Base-by-base conservation (phyloP, 352 stramenopile species). In the Phytophthora crassamura region DNA sequence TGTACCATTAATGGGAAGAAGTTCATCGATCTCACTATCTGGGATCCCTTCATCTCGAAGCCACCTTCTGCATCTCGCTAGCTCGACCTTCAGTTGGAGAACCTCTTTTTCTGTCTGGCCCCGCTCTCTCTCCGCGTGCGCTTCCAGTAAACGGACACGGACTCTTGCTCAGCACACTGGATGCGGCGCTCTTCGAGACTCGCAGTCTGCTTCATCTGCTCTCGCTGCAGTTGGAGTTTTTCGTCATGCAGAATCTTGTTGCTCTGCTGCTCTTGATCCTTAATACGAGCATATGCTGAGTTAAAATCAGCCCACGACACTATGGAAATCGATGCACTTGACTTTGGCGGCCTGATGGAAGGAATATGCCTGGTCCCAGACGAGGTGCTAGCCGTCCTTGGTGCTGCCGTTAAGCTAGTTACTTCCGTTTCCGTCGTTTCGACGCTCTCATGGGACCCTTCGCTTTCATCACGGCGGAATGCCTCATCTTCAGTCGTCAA, bases 1-100 rank as follows among this genome's bases (percentile, higher is more conserved):
- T n/a, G n/a, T n/a, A n/a, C n/a, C 4, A 11, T 3, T 14, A 16
- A 56, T 51, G 10, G 54, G 59, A 1, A 77, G 36, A 0, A 74
- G 4, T 22, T 35, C 2, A 32, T 77, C 39, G 20, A 77, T 65
- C n/a, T 73, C 63, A 30, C 38, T n/a, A 25, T 70, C 45, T 14
- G 49, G 32, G 2, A 74, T 38, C 0, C 40, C 57, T 30, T 77
- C 55, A 8, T 77, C 49, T 14, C 38, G n/a, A 1, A 77, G 42
- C 0, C 35, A 38, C 11, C 65, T 67, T 28, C 59, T 34, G 14
- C 52, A 50, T 12, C 36, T 49, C 12, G 51, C 40, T 0, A 74
- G 48, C 14, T 57, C 58, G 0, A 59, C 47, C 52, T 64, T 68
- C 5, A 51, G 10, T 7, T 53, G 22, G 2, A 77, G 0, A 25